phyloP scores from a whole-genome alignment of 2,329 filamentous ascomycete species.

The Penicillium paneum region DNA sequence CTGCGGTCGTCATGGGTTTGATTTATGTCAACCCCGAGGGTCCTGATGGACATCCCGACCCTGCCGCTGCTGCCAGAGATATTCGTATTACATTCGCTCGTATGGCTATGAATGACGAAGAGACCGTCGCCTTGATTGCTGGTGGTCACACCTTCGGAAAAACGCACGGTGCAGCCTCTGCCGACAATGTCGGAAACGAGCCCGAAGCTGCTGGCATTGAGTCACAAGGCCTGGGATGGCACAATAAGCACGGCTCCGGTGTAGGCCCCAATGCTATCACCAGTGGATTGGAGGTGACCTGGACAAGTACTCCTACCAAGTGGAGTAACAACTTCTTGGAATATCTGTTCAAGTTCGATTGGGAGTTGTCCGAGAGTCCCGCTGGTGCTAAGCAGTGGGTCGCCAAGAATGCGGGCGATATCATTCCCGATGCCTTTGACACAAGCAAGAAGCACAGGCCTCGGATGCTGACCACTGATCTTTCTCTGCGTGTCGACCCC shows the following conservation, averaged over 20 bases:
- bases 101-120: constrained; percentile 81
- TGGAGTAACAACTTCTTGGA: constrained; percentile 74
- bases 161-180: constrained; percentile 69
- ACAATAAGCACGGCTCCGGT: constrained; percentile 61
- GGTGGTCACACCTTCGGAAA: constrained; percentile 79
- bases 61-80: constrained; percentile 65
- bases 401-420: constrained; percentile 63
- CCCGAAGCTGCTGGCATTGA: constrained; percentile 64
- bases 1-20: constrained; percentile 68
- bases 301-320: constrained; percentile 72
- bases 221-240: constrained; percentile 70
- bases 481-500: constrained; percentile 69
- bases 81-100: constrained; percentile 72
- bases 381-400: constrained; percentile 75
- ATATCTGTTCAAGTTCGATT: constrained; percentile 75
- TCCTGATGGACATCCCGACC: constrained; percentile 68
- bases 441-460: constrained; percentile 68
- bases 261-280: constrained; percentile 73
- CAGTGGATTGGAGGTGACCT: constrained; percentile 73
- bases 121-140: constrained; percentile 75
- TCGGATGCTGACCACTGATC: constrained; percentile 73
- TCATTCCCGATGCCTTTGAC: constrained; percentile 71
- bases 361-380: constrained; percentile 72
- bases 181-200: constrained; percentile 63
- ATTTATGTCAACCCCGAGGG: constrained; percentile 83